Conservation (phyloP, 306 rosid genomes). For the Sechiopsis laciniata region DNA sequence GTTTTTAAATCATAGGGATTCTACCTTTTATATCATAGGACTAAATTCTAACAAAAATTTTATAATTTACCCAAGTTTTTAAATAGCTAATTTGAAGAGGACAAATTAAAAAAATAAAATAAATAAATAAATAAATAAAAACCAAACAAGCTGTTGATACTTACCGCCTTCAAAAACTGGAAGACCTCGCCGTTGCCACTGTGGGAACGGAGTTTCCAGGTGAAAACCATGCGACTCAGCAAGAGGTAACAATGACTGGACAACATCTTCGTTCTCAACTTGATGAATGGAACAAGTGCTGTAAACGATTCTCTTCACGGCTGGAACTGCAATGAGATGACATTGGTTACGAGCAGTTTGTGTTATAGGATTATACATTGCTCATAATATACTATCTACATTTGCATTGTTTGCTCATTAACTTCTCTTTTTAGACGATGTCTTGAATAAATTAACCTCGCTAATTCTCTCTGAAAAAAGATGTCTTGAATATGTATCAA, state of each 20-base stretch:
- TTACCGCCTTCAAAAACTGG: conserved; percentile 20
- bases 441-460: not conserved
- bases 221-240: conserved; percentile 43
- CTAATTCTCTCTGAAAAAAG: not conserved
- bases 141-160: not conserved
- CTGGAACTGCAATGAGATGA: conserved; percentile 53
- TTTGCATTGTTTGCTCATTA: not conserved
- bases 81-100: no score
- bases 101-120: no score
- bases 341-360: not conserved
- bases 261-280: conserved; percentile 70
- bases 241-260: conserved; percentile 53
- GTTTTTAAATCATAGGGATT: no score
- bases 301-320: conserved; percentile 61
- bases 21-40: no score
- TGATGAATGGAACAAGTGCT: conserved; percentile 85
- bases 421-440: not conserved
- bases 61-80: no score
- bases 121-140: no score
- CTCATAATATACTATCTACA: not conserved
- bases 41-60: no score
- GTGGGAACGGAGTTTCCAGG: conserved; percentile 21
- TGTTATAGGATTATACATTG: not conserved
- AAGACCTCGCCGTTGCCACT: conserved; percentile 24
- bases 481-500: no score